A percentile compares a stretch with the other conserved stretches of the same genome.
Evolutionary conservation across 768 basidiomycete genomes (phyloP).

Genomic region (Tulasnella sp.): DNA sequence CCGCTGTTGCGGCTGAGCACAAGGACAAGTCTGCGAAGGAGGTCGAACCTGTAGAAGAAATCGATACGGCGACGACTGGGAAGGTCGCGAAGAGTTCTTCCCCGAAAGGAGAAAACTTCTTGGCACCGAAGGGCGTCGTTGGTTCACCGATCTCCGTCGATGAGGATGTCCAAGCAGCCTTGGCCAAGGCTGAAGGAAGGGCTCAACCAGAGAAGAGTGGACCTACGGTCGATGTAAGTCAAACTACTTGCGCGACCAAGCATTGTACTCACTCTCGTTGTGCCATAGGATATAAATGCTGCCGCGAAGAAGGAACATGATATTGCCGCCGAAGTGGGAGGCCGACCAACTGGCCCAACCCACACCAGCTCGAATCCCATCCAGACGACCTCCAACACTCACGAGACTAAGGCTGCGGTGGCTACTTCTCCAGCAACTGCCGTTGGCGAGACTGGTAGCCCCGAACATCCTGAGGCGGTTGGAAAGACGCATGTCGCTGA

Average conservation of each 20-base stretch:
- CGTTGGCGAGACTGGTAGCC: background rate
- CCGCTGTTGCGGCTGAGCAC: background rate
- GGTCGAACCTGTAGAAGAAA: background rate
- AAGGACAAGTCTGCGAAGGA: background rate
- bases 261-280: background rate
- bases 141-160: background rate
- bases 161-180: background rate
- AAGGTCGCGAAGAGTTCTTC: background rate
- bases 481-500: background rate
- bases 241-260: background rate
- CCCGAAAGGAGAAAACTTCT: background rate
- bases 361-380: conserved; percentile 1
- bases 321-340: background rate
- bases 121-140: background rate
- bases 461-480: background rate
- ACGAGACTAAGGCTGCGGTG: background rate
- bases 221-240: background rate
- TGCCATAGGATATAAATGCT: background rate
- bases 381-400: background rate
- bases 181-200: background rate
- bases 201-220: background rate
- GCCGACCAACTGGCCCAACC: background rate
- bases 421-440: background rate
- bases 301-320: conserved; percentile 5
- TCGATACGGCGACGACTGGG: background rate